Evolutionary conservation across 2,329 filamentous ascomycete species (phyloP), one percentile per base, ranked within the genome.

Genomic region (Fonsecaea nubica): DNA sequence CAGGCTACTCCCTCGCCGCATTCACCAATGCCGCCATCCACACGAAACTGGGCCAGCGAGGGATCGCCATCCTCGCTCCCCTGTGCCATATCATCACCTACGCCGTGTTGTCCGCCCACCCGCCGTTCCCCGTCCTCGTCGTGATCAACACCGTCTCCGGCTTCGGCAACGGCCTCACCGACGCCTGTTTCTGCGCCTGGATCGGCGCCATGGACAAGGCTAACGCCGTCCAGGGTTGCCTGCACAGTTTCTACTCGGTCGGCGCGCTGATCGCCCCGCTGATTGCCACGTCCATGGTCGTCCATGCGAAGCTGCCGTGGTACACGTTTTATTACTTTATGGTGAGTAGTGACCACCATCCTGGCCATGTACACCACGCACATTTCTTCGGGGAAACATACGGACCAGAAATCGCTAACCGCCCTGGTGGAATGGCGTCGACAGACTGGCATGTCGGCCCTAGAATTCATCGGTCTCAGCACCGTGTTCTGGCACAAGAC

Each of bases 241-340:
- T 93, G 32, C 90, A 93, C 75, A 89, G 86, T 0, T 86, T 86
- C 42, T 94, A 92, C 73, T 90, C 90, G 0, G 73, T 91, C 0
- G 91, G 91, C 0, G 90, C 87, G 1, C 87, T 88, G 0, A 80
- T 92, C 15, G 82, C 84, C 1, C 90, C 91, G 0, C 77, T 92
- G 2, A 84, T 92, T 65, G 90, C 90, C 1, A 92, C 91, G 0
- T 84, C 84, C 15, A 87, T 93, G 84, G 85, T 92, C 30, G 87
- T 88, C 0, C 87, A 87, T 71, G 85, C 79, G 0, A 71, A 79
- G 8, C 75, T 88, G 66, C 80, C 79, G 1, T 93, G 91, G 90
- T 91, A 89, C 71, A 80, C 80, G 7, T 92, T 89, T 77, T 93
- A 91, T 77, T 91, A 91, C 73, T 78, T 91, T 64, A 89, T 92